A percentile compares a stretch with the other conserved stretches of the same genome.
Conservation (phyloP, 768 basidiomycete genomes). For the Boletus sp. region DNA sequence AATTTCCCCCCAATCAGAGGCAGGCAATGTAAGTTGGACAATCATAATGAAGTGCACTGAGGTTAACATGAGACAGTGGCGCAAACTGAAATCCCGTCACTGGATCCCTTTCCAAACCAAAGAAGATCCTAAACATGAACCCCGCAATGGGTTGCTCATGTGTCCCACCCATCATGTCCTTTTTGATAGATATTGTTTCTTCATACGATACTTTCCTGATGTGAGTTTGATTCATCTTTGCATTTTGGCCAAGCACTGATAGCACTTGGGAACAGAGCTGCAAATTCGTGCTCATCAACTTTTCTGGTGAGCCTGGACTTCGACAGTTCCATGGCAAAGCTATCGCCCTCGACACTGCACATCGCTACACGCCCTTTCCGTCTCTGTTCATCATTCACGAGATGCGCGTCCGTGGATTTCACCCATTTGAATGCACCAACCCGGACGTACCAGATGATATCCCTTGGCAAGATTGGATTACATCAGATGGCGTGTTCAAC, state of each 20-base stretch:
- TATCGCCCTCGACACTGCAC: background rate
- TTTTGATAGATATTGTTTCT: background rate
- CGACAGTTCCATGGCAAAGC: background rate
- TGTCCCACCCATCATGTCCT: rapidly evolving
- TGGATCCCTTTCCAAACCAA: background rate
- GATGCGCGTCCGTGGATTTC: background rate
- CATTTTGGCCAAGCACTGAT: background rate
- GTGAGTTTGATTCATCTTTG: background rate
- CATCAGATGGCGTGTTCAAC: background rate
- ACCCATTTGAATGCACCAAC: background rate
- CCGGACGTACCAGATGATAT: background rate
- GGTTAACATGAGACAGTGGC: background rate
- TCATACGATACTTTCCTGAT: background rate
- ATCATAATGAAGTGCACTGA: background rate
- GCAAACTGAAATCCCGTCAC: background rate
- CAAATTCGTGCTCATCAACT: background rate
- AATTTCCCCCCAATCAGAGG: background rate
- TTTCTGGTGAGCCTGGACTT: background rate
- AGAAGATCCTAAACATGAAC: background rate
- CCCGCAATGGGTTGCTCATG: background rate
- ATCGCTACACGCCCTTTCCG: background rate
- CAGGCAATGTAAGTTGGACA: background rate
- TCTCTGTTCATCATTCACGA: background rate
- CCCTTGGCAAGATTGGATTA: background rate
- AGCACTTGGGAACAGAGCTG: background rate